phyloP scores from a whole-genome alignment of 352 stramenopile genomes.

The Phytophthora pisi region DNA sequence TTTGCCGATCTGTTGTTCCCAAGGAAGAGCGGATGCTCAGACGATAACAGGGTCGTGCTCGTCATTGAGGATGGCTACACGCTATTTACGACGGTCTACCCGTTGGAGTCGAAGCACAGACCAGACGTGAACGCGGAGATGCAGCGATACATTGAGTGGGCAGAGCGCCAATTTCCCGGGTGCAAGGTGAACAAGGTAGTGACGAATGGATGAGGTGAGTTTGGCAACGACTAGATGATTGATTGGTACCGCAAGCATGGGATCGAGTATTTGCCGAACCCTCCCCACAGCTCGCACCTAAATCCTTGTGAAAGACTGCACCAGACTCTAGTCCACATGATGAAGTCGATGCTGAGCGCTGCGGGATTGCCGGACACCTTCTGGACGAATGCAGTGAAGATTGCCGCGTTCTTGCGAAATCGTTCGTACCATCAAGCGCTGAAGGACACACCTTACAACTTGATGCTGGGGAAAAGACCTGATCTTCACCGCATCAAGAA shows the following conservation, averaged over 20 bases:
- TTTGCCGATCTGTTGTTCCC: neutral
- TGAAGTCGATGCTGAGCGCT: constrained; percentile 4
- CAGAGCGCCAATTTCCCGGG: neutral
- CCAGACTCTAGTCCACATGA: constrained; percentile 8
- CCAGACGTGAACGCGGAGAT: neutral
- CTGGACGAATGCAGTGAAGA: neutral
- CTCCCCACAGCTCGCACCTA: constrained; percentile 5
- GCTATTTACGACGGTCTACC: neutral
- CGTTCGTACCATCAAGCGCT: neutral
- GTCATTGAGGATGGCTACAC: neutral
- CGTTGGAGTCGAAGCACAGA: neutral
- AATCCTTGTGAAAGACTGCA: neutral
- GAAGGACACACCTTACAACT: neutral
- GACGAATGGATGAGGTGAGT: neutral
- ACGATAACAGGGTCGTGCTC: neutral
- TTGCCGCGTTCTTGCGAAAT: neutral
- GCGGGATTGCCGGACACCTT: neutral
- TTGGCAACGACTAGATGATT: constrained; percentile 1
- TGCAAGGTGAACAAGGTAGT: neutral
- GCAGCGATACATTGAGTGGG: neutral
- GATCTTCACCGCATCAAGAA: neutral
- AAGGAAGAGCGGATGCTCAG: neutral
- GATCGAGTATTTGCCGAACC: constrained; percentile 7
- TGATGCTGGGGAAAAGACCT: neutral
- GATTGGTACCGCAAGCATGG: neutral